These are phyloP conservation scores for Alternaria tenuissima DNA, from an alignment of 2,329 filamentous ascomycete species.

Conservation along the genomic window DNA sequence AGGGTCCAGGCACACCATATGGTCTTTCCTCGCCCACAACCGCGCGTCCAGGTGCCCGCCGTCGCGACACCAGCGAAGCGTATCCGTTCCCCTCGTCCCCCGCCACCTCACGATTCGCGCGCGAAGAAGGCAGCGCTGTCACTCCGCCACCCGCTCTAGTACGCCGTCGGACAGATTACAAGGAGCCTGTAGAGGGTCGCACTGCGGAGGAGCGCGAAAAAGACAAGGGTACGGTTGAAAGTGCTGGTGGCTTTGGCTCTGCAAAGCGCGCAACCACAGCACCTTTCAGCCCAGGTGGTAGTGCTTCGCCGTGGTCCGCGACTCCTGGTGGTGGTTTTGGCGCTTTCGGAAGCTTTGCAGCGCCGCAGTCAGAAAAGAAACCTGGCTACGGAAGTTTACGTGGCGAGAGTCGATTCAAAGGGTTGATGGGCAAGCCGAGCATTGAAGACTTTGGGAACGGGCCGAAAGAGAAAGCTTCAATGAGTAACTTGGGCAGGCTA, in stretches of 20 bases:
- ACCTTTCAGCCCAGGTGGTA: constrained; percentile 60
- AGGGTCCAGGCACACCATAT: constrained; percentile 69
- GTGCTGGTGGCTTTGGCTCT: constrained; percentile 58
- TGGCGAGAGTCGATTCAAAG: constrained; percentile 85
- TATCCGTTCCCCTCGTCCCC: constrained; percentile 68
- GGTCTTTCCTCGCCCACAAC: constrained; percentile 77
- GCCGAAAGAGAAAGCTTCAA: constrained; percentile 64
- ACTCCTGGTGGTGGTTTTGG: constrained; percentile 73
- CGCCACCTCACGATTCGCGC: constrained; percentile 65
- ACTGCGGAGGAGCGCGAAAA: constrained; percentile 61
- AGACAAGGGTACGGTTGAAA: constrained; percentile 54
- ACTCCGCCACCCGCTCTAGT: constrained; percentile 68
- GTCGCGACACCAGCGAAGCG: constrained; percentile 84
- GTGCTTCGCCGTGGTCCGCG: constrained; percentile 66
- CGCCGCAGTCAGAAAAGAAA: constrained; percentile 70
- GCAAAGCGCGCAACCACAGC: constrained; percentile 66
- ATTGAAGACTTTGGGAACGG: constrained; percentile 67
- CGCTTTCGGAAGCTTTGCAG: constrained; percentile 89
- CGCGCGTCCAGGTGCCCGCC: constrained; percentile 76
- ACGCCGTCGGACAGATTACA: constrained; percentile 69
- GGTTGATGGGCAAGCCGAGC: constrained; percentile 80
- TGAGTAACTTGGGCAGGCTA: constrained; percentile 62
- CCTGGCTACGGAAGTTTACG: constrained; percentile 70
- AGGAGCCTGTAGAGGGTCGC: constrained; percentile 56
- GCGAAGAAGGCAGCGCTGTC: constrained; percentile 69